phyloP scores from a whole-genome alignment of 2,329 filamentous ascomycete genomes.

The Harringtonia aguacate region DNA sequence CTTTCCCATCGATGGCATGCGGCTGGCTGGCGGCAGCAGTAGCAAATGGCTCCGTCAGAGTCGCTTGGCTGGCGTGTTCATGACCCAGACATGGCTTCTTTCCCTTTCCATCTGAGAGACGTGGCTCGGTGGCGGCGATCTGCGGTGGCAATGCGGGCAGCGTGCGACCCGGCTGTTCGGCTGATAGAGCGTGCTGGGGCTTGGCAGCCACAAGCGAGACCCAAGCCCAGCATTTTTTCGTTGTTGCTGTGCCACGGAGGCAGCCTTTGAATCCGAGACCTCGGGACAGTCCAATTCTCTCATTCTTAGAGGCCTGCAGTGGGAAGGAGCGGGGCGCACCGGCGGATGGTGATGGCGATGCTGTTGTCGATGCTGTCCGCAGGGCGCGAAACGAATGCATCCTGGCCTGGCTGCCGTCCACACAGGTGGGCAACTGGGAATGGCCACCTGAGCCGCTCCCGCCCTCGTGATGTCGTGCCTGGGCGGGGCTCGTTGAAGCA shows the following conservation, averaged over 20 bases:
- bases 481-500: not conserved
- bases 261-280: not conserved
- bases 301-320: not conserved
- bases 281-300: not conserved
- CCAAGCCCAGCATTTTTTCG: constrained; percentile 1
- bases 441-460: not conserved
- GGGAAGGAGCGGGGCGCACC: not conserved
- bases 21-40: not conserved
- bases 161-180: not conserved
- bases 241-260: not conserved
- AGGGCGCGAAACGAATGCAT: not conserved
- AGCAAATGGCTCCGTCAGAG: too few relatives aligned
- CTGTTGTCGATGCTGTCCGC: too few relatives aligned
- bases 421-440: too few relatives aligned
- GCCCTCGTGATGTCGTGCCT: not conserved
- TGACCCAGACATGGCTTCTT: not conserved
- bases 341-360: not conserved
- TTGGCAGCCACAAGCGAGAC: not conserved
- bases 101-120: not conserved
- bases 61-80: not conserved
- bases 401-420: too few relatives aligned
- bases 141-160: not conserved
- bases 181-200: not conserved
- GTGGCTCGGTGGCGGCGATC: not conserved
- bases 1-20: too few relatives aligned